Base-by-base conservation (phyloP, 2,329 filamentous ascomycete species). In the Penicillium sp. region DNA sequence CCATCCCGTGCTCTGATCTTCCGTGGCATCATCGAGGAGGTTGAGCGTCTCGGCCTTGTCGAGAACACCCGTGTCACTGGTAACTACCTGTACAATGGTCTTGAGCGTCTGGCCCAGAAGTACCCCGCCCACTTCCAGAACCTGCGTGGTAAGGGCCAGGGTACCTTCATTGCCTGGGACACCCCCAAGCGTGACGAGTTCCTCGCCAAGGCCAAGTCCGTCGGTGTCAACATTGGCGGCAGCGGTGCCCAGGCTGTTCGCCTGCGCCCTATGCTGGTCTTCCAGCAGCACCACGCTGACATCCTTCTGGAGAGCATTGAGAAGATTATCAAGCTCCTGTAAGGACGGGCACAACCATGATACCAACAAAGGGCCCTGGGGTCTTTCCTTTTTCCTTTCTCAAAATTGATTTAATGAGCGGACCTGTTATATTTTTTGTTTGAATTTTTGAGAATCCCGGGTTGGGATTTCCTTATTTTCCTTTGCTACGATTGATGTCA, bases 111-210 rank as follows among this genome's bases (percentile, higher is more conserved):
- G 39, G 83, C 86, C 29, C 69, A 81, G 68, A 83, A 86, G 72
- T 93, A 90, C 73, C 92, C 92, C 1, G 81, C 81, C 31, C 83
- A 93, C 73, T 88, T 97, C 74, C 77, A 85, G 70, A 94, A 96
- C 79, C 82, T 97, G 56, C 85, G 92, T 67, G 92, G 92, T 50
- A 90, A 95, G 79, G 89, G 88, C 46, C 88, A 90, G 77, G 92
- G 92, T 63, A 96, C 92, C 9, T 96, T 96, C 74, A 91, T 97
- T 70, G 92, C 92, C 47, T 97, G 92, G 81, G 92, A 97, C 74
- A 89, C 84, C 69, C 90, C 90, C 51, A 80, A 85, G 66, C 82
- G 92, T 55, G 91, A 96, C 70, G 84, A 88, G 70, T 89, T 96
- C 76, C 75, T 96, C 60, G 83, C 77, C 73, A 87, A 84, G 78